phyloP scores from a whole-genome alignment of 306 rosid species.

The Casuarina cunninghamiana region DNA sequence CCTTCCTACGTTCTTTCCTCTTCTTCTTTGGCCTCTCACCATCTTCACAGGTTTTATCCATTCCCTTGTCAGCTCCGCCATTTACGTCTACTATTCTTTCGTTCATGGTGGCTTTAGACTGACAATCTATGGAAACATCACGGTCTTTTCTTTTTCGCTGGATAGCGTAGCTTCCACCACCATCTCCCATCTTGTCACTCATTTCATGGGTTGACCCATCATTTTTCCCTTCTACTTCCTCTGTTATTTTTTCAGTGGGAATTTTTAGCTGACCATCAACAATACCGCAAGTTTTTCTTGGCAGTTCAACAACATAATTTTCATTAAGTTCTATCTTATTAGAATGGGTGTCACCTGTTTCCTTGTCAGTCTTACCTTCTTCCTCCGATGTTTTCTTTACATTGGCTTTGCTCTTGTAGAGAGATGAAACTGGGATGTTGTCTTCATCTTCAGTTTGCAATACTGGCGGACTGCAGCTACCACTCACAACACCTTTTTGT shows the following conservation, averaged over 20 bases:
- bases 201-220: slow-evolving; percentile 31
- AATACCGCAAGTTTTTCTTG: slow-evolving; percentile 27
- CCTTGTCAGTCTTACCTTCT: slow-evolving; percentile 33
- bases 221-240: slow-evolving; percentile 35
- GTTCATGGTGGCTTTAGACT: slow-evolving; percentile 30
- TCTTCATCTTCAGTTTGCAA: slow-evolving; percentile 45
- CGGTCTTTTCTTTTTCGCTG: slow-evolving; percentile 31
- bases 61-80: slow-evolving; percentile 31
- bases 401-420: slow-evolving; percentile 37
- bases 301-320: slow-evolving; percentile 23
- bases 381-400: slow-evolving; percentile 31
- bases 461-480: slow-evolving; percentile 24
- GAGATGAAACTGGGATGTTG: slow-evolving; percentile 46
- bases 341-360: slow-evolving; percentile 34
- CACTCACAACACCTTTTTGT: slow-evolving; percentile 21
- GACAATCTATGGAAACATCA: slow-evolving; percentile 36
- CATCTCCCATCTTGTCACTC: slow-evolving; percentile 33
- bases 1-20: slow-evolving; percentile 25
- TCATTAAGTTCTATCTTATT: slow-evolving; percentile 37
- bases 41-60: slow-evolving; percentile 28
- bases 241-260: slow-evolving; percentile 11
- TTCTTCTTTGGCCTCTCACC: slow-evolving; percentile 36
- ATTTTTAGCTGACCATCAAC: slow-evolving; percentile 35
- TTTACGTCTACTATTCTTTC: slow-evolving; percentile 30
- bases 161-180: slow-evolving; percentile 20